phyloP scores from a whole-genome alignment of 441 rosid species.

The Pelargonium exstipulatum region DNA sequence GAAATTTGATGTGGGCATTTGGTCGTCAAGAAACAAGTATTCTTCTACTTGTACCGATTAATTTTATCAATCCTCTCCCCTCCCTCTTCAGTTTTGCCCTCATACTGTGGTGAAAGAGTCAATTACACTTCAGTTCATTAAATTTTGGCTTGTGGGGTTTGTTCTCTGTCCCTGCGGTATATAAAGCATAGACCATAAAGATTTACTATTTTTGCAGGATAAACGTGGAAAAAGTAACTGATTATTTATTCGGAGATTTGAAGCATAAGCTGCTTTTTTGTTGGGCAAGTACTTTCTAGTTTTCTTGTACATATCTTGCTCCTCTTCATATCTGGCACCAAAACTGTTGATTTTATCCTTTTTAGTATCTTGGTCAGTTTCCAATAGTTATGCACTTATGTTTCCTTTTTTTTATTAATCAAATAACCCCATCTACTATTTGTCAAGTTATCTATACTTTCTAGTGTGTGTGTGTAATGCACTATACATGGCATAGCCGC shows the following conservation, averaged over 20 bases:
- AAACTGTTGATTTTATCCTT: background rate
- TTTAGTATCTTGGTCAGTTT: background rate
- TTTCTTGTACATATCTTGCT: background rate
- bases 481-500: too few species aligned
- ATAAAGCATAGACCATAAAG: background rate
- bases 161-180: background rate
- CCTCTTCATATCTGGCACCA: background rate
- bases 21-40: conserved; percentile 74
- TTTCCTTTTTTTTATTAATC: background rate
- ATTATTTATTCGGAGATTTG: conserved; percentile 64
- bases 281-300: conserved; percentile 50
- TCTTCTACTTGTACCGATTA: background rate
- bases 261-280: conserved; percentile 65
- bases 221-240: conserved; percentile 46
- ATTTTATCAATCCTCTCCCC: too few species aligned
- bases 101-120: too few species aligned
- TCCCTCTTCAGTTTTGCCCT: too few species aligned
- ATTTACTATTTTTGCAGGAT: conserved; percentile 36
- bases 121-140: background rate
- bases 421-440: too few species aligned
- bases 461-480: too few species aligned
- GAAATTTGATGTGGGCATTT: conserved; percentile 77
- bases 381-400: background rate
- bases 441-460: too few species aligned
- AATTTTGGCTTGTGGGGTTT: background rate